These are phyloP conservation scores for Pelagomonas calceolata DNA, from an alignment of 108 stramenopile species.

Conservation along the genomic window DNA sequence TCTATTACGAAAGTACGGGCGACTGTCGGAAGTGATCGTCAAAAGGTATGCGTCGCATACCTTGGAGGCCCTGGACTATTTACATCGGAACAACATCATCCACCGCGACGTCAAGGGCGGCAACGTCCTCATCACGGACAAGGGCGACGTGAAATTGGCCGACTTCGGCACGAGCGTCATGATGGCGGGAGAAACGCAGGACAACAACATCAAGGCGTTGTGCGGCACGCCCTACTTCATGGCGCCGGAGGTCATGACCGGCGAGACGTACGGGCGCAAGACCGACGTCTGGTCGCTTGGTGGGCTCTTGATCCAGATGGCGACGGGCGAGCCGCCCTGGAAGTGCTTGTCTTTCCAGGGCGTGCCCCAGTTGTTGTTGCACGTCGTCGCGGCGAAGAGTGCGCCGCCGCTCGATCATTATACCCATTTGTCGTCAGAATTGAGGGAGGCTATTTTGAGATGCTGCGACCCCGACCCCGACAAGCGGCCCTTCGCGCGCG, in stretches of 20 bases:
- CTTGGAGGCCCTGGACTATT: conserved; percentile 1
- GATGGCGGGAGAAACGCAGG: conserved; percentile 67
- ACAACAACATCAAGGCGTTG: conserved; percentile 62
- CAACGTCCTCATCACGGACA: conserved; percentile 38
- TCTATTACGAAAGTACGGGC: conserved; percentile 58
- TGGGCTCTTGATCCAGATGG: conserved; percentile 77
- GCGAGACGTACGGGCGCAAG: conserved; percentile 67
- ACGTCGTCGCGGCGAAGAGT: conserved; percentile 42
- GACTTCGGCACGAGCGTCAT: conserved; percentile 31
- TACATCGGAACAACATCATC: conserved; percentile 5
- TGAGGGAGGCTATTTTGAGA: conserved; percentile 13
- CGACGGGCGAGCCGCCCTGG: conserved; percentile 72
- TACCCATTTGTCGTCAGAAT: conserved; percentile 30
- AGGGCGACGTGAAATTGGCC: conserved; percentile 46
- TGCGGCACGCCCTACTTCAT: conserved; percentile 84
- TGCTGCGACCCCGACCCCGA: conserved; percentile 60
- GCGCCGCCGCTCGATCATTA: conserved; percentile 35
- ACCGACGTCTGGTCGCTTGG: conserved; percentile 86
- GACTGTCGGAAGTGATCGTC: not conserved
- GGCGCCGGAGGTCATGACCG: conserved; percentile 78
- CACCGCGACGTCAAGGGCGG: conserved; percentile 46
- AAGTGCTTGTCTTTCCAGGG: conserved; percentile 75
- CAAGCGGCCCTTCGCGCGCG: conserved; percentile 43
- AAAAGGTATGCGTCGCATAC: conserved; percentile 1
- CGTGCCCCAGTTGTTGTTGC: conserved; percentile 71